These are phyloP conservation scores for Mycosarcoma mackinlayi DNA, from an alignment of 1,284 basidiomycete genomes.

Conservation along the genomic window DNA sequence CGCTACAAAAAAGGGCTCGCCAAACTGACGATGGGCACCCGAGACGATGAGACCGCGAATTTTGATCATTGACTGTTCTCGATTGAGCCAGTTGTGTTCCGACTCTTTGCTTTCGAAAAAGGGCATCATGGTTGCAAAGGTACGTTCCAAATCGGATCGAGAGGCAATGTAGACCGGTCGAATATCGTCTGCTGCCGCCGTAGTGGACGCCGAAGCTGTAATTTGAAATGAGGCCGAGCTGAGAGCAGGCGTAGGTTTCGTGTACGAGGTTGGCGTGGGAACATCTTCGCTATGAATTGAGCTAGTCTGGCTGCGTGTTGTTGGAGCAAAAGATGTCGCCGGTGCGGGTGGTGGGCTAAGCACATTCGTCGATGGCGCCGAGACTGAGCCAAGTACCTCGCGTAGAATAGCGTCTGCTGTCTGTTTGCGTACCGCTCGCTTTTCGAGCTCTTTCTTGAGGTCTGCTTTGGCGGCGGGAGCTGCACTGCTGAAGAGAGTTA, in stretches of 20 bases:
- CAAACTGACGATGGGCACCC: constrained; percentile 79
- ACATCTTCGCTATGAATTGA: constrained; percentile 7
- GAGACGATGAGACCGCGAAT: constrained; percentile 93
- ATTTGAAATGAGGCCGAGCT: background rate
- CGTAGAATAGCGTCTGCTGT: constrained; percentile 73
- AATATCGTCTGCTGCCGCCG: constrained; percentile 49
- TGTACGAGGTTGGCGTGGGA: constrained; percentile 4
- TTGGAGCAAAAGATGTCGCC: constrained; percentile 10
- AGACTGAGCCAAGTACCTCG: constrained; percentile 69
- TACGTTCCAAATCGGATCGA: constrained; percentile 82
- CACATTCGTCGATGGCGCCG: too few species aligned
- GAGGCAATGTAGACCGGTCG: constrained; percentile 78
- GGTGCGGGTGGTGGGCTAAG: constrained; percentile 15
- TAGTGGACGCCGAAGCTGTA: constrained; percentile 4
- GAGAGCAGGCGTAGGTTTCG: constrained; percentile 3
- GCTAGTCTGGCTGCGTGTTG: constrained; percentile 4
- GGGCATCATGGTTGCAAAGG: constrained; percentile 81
- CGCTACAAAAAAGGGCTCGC: constrained; percentile 77
- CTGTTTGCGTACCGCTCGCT: constrained; percentile 74
- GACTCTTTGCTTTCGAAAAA: constrained; percentile 94
- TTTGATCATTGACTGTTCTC: constrained; percentile 81
- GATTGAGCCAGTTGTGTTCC: constrained; percentile 91
- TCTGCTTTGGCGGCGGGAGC: constrained; percentile 86
- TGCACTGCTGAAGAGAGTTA: constrained; percentile 84
- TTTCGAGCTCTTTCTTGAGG: constrained; percentile 86